Evolutionary conservation across 2,329 filamentous ascomycete genomes (phyloP).

Genomic region (Aspergillus tanneri): DNA sequence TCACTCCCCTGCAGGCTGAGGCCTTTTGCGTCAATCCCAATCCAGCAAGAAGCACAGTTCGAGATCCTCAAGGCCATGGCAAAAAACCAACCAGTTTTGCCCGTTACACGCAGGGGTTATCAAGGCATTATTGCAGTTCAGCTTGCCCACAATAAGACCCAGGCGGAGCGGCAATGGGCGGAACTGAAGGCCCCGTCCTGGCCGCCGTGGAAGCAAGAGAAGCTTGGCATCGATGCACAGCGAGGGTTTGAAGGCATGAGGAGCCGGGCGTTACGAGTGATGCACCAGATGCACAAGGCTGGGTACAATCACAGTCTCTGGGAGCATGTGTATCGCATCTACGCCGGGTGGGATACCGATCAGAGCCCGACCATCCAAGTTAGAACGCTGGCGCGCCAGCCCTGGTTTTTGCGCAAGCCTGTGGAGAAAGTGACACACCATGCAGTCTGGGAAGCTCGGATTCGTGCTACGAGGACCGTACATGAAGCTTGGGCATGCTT

Average conservation of each 20-base stretch:
- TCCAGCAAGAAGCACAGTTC: conserved; percentile 60
- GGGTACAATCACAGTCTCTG: conserved; percentile 54
- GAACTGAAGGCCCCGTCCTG: conserved; percentile 59
- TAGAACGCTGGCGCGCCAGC: conserved; percentile 45
- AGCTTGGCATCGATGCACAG: conserved; percentile 59
- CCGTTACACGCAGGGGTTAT: conserved; percentile 59
- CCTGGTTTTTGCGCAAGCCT: conserved; percentile 20
- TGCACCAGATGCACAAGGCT: conserved; percentile 59
- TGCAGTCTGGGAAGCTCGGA: conserved; percentile 56
- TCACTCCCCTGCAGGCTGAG: conserved; percentile 48
- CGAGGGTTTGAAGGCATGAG: conserved; percentile 57
- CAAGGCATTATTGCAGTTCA: conserved; percentile 57
- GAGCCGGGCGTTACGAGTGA: conserved; percentile 56
- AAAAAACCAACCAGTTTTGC: conserved; percentile 52
- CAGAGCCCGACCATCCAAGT: conserved; percentile 63
- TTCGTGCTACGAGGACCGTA: conserved; percentile 59
- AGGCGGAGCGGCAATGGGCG: conserved; percentile 57
- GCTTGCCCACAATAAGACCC: conserved; percentile 57
- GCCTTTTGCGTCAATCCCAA: conserved; percentile 49
- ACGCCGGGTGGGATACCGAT: conserved; percentile 64
- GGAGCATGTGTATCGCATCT: conserved; percentile 55
- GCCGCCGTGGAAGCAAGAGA: conserved; percentile 66
- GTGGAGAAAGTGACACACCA: conserved; percentile 25
- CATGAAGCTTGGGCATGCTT: conserved; percentile 67
- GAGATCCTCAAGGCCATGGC: conserved; percentile 59